Percentiles rank a stretch among this genome's conserved stretches.
phyloP scores from a whole-genome alignment of 2,329 filamentous ascomycete species.

The Thielaviopsis euricoi region DNA sequence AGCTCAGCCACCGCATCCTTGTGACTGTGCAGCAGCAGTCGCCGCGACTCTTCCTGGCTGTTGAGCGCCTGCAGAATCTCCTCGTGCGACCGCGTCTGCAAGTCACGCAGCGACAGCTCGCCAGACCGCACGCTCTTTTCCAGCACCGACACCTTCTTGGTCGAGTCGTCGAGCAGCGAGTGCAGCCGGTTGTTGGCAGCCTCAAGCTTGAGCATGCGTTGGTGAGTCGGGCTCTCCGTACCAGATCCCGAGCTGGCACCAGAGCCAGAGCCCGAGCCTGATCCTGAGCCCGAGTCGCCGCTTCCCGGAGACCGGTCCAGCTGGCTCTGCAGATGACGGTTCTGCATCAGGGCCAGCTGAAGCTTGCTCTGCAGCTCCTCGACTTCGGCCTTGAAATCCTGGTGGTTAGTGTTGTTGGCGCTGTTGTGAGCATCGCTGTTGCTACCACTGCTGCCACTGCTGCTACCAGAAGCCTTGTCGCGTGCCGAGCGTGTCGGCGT shows the following conservation, averaged over 20 bases:
- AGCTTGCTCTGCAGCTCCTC: slow-evolving; percentile 89
- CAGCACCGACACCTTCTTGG: slow-evolving; percentile 76
- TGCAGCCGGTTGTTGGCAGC: slow-evolving; percentile 82
- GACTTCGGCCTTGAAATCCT: slow-evolving; percentile 80
- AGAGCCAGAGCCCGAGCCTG: neutral
- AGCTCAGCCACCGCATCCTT: slow-evolving; percentile 75
- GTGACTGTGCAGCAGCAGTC: slow-evolving; percentile 66
- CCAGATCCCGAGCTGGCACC: slow-evolving; percentile 24
- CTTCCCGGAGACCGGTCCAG: slow-evolving; percentile 51
- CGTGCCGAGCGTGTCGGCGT: neutral
- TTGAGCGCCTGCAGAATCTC: slow-evolving; percentile 86
- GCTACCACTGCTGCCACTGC: too few relatives aligned
- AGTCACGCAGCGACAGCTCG: slow-evolving; percentile 74
- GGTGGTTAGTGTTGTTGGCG: slow-evolving; percentile 44
- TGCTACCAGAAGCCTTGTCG: too few relatives aligned
- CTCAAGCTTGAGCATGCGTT: slow-evolving; percentile 79
- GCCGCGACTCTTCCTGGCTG: slow-evolving; percentile 78
- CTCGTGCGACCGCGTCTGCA: slow-evolving; percentile 86
- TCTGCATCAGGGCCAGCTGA: slow-evolving; percentile 88
- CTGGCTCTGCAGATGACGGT: slow-evolving; percentile 79
- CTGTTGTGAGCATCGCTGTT: slow-evolving; percentile 58
- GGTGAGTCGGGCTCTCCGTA: slow-evolving; percentile 63
- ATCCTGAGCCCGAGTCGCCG: slow-evolving; percentile 23
- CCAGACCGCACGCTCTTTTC: slow-evolving; percentile 78
- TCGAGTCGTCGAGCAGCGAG: slow-evolving; percentile 85